Percentiles rank a stretch among this genome's conserved stretches.
Conservation (phyloP, 106 monocot genomes). For the Platanthera guangdongensis region DNA sequence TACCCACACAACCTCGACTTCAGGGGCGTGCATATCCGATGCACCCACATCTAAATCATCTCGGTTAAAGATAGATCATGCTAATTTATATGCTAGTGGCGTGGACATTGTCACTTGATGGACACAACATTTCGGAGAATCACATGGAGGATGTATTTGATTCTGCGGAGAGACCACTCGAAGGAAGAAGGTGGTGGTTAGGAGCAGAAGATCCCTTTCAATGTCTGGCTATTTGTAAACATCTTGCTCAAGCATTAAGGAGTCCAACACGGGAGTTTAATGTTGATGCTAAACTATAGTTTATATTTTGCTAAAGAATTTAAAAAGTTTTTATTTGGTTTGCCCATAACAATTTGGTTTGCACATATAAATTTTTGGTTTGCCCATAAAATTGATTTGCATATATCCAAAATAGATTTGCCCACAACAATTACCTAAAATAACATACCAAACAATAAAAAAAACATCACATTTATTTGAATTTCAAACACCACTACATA, state of each 20-base stretch:
- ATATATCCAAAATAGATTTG: too few relatives aligned
- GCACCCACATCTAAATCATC: conserved; percentile 89
- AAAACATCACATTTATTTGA: too few relatives aligned
- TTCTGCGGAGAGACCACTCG: conserved; percentile 83
- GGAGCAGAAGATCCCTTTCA: conserved; percentile 88
- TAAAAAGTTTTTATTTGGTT: too few relatives aligned
- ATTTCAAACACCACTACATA: too few relatives aligned
- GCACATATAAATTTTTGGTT: too few relatives aligned
- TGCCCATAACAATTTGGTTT: too few relatives aligned
- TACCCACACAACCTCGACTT: conserved; percentile 91
- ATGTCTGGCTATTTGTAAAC: conserved; percentile 84
- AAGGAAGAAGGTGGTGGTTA: conserved; percentile 83
- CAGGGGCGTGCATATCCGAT: conserved; percentile 91
- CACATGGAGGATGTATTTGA: conserved; percentile 82
- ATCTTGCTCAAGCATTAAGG: conserved; percentile 78
- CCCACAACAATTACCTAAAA: too few relatives aligned
- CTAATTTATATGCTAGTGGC: conserved; percentile 84
- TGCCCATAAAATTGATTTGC: too few relatives aligned
- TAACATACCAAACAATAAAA: too few relatives aligned
- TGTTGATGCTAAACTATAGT: too few relatives aligned
- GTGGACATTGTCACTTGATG: conserved; percentile 85
- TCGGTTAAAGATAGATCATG: conserved; percentile 86
- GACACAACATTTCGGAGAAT: conserved; percentile 62
- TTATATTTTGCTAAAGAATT: too few relatives aligned
- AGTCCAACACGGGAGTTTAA: conserved; percentile 60